A percentile compares a stretch with the other conserved stretches of the same genome.
Evolutionary conservation across 306 rosid genomes (phyloP).

Genomic region (Corylus avellana): DNA sequence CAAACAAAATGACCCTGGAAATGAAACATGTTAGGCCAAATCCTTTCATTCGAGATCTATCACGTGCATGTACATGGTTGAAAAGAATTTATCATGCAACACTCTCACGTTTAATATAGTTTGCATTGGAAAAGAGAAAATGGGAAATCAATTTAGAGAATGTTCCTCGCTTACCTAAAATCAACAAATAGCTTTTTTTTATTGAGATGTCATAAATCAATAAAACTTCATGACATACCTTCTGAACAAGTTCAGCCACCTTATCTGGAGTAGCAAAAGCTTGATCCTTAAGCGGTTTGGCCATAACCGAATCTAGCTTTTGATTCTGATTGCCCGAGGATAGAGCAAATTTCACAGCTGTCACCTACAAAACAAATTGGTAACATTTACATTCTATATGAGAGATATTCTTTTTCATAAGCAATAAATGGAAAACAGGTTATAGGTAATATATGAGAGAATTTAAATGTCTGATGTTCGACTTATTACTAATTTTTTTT

Average conservation of each 20-base stretch:
- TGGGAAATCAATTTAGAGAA: not conserved
- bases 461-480: not conserved
- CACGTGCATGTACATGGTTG: not conserved
- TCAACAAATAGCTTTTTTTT: not conserved
- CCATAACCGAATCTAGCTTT: slow-evolving; percentile 66
- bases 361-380: slow-evolving; percentile 58
- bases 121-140: not conserved
- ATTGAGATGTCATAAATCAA: not conserved
- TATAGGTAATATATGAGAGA: not conserved
- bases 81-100: not conserved
- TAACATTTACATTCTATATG: not conserved
- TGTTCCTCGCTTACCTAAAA: not conserved
- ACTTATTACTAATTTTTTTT: not conserved
- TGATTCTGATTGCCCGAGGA: slow-evolving; percentile 74
- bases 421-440: too few species aligned
- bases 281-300: slow-evolving; percentile 85
- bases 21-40: not conserved
- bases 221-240: slow-evolving; percentile 47
- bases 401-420: too few species aligned
- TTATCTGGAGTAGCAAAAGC: slow-evolving; percentile 97
- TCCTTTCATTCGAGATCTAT: not conserved
- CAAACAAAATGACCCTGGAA: not conserved
- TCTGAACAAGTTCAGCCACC: slow-evolving; percentile 88
- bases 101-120: not conserved
- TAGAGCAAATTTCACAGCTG: slow-evolving; percentile 90